Evolutionary conservation across 2,329 filamentous ascomycete species (phyloP).

Genomic region (Arthrobotrys musiformis): DNA sequence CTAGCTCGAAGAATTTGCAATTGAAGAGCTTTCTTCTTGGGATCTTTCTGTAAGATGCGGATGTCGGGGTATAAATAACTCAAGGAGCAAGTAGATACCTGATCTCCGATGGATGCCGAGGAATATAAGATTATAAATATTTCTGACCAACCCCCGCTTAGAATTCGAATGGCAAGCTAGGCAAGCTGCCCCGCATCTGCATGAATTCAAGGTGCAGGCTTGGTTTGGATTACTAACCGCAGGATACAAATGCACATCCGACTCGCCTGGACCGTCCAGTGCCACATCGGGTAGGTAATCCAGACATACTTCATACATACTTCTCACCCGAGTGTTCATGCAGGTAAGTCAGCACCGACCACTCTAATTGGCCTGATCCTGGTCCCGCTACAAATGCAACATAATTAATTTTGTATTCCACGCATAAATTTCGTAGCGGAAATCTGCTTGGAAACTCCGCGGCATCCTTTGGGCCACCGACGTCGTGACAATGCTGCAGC

Average conservation of each 20-base stretch:
- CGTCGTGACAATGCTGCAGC: conserved; percentile 18
- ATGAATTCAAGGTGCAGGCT: background rate
- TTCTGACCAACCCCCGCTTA: background rate
- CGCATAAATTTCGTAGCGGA: background rate
- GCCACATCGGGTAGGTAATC: background rate
- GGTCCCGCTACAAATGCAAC: too few species aligned
- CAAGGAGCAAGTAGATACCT: background rate
- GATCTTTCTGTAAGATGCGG: background rate
- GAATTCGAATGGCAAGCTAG: too few species aligned
- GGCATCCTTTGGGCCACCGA: background rate
- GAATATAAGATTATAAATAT: background rate
- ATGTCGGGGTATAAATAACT: background rate
- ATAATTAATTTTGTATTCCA: too few species aligned
- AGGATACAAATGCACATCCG: background rate
- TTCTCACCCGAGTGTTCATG: too few species aligned
- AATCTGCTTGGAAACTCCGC: background rate
- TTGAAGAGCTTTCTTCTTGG: too few species aligned
- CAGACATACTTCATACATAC: too few species aligned
- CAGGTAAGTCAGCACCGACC: too few species aligned
- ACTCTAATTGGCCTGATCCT: too few species aligned
- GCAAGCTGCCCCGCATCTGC: background rate
- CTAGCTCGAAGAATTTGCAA: too few species aligned
- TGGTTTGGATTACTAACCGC: conserved; percentile 6
- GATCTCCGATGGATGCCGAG: conserved; percentile 18
- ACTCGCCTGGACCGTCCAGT: background rate